phyloP scores from a whole-genome alignment of 441 rosid genomes.

The Croton laevigatus region DNA sequence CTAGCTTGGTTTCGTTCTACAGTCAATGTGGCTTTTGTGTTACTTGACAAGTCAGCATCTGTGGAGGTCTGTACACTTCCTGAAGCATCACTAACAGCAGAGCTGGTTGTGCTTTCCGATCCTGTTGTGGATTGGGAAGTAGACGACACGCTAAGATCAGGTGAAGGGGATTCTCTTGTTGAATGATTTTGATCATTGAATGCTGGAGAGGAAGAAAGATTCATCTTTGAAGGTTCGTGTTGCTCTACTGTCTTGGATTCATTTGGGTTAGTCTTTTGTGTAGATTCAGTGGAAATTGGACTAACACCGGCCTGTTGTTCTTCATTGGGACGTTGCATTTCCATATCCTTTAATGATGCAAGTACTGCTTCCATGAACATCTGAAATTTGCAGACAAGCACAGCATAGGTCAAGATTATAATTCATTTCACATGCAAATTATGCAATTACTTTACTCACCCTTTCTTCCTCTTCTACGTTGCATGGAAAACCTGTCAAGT shows the following conservation, averaged over 20 bases:
- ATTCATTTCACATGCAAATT: background rate
- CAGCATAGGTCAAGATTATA: background rate
- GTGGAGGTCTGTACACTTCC: slow-evolving; percentile 34
- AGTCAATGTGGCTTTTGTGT: slow-evolving; percentile 75
- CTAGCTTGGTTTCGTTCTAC: slow-evolving; percentile 64
- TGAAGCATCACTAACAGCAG: slow-evolving; percentile 36
- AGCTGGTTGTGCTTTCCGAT: slow-evolving; percentile 34
- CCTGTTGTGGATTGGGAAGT: slow-evolving; percentile 22
- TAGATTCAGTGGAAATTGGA: slow-evolving; percentile 32
- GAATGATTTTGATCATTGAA: slow-evolving; percentile 22
- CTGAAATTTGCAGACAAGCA: slow-evolving; percentile 34
- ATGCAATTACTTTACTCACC: slow-evolving; percentile 36
- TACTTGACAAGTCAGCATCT: slow-evolving; percentile 59
- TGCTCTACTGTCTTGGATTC: slow-evolving; percentile 27
- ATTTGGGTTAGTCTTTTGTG: slow-evolving; percentile 25
- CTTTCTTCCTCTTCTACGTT: slow-evolving; percentile 84
- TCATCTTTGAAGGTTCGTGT: slow-evolving; percentile 30
- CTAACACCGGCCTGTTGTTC: slow-evolving; percentile 33
- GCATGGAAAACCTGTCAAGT: slow-evolving; percentile 70
- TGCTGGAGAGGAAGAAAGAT: slow-evolving; percentile 26
- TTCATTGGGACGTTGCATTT: slow-evolving; percentile 35
- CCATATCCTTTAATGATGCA: slow-evolving; percentile 69
- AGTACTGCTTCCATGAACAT: slow-evolving; percentile 91
- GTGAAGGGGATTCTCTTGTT: slow-evolving; percentile 33
- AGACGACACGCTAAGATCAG: slow-evolving; percentile 33